Conservation (phyloP, 805 yeast genomes). For the Candida schatavii region DNA sequence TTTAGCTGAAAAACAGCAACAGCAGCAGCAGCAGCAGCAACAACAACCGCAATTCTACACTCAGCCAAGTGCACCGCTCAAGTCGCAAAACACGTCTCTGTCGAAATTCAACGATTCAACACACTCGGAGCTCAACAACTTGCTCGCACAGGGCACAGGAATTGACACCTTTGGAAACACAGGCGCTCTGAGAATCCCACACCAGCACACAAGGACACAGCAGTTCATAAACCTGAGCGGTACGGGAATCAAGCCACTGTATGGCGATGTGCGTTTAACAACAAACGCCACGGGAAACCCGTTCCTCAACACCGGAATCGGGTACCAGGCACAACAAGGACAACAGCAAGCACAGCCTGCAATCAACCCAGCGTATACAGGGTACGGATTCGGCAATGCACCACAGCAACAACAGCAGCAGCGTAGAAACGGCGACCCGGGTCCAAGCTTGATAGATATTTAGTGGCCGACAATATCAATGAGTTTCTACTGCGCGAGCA, state of each 20-base stretch:
- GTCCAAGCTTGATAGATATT: conserved; percentile 48
- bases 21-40: conserved; percentile 21
- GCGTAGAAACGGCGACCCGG: conserved; percentile 29
- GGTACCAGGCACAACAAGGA: conserved; percentile 25
- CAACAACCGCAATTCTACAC: conserved; percentile 25
- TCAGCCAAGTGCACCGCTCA: conserved; percentile 34
- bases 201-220: conserved; percentile 83
- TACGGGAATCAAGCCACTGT: conserved; percentile 63
- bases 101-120: conserved; percentile 43
- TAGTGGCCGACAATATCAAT: no score
- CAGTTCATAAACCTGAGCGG: conserved; percentile 86
- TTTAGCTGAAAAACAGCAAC: conserved; percentile 24
- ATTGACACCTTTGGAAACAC: conserved; percentile 91
- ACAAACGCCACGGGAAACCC: conserved; percentile 53
- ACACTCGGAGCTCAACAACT: conserved; percentile 65
- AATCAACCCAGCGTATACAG: conserved; percentile 81
- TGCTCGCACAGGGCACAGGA: conserved; percentile 85
- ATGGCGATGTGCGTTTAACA: conserved; percentile 30
- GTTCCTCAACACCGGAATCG: conserved; percentile 60
- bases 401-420: conserved; percentile 34
- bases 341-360: conserved; percentile 35
- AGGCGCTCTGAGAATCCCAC: conserved; percentile 82
- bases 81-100: conserved; percentile 25
- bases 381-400: conserved; percentile 90
- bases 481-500: no score